Conservation (phyloP, 768 basidiomycete species). For the Leccinum truebloodii region DNA sequence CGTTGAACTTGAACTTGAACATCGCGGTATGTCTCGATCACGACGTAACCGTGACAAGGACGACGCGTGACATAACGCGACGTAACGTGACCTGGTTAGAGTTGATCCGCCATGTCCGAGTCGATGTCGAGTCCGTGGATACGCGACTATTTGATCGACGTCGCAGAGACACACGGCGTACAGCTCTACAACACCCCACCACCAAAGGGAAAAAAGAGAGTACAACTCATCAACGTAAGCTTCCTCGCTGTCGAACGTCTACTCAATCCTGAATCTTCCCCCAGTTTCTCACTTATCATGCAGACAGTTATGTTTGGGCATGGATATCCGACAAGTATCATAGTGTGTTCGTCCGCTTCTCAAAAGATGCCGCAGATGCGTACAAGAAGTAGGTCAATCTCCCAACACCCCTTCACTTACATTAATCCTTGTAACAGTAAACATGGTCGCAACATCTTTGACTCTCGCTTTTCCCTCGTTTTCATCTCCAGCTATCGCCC, state of each 20-base stretch:
- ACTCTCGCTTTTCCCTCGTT: slow-evolving; percentile 48
- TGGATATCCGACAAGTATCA: slow-evolving; percentile 58
- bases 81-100: slow-evolving; percentile 14
- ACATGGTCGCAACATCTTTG: slow-evolving; percentile 40
- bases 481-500: slow-evolving; percentile 51
- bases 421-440: slow-evolving; percentile 20
- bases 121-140: slow-evolving; percentile 55
- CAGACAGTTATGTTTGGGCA: slow-evolving; percentile 59
- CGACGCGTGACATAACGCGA: slow-evolving; percentile 24
- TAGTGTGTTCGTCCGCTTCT: slow-evolving; percentile 54
- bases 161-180: slow-evolving; percentile 55
- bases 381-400: slow-evolving; percentile 41
- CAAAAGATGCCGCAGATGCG: slow-evolving; percentile 46
- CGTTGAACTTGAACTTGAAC: neutral
- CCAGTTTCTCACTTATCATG: slow-evolving; percentile 58
- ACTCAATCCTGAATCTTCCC: neutral
- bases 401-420: neutral
- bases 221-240: slow-evolving; percentile 59
- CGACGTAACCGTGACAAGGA: slow-evolving; percentile 23
- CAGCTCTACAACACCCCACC: slow-evolving; percentile 31
- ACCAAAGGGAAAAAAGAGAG: slow-evolving; percentile 46
- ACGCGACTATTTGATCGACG: slow-evolving; percentile 45
- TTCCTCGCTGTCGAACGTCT: neutral
- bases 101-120: slow-evolving; percentile 36
- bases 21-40: slow-evolving; percentile 7